These are phyloP conservation scores for Xylariaceae sp. DNA, from an alignment of 2,329 filamentous ascomycete genomes.

Conservation along the genomic window DNA sequence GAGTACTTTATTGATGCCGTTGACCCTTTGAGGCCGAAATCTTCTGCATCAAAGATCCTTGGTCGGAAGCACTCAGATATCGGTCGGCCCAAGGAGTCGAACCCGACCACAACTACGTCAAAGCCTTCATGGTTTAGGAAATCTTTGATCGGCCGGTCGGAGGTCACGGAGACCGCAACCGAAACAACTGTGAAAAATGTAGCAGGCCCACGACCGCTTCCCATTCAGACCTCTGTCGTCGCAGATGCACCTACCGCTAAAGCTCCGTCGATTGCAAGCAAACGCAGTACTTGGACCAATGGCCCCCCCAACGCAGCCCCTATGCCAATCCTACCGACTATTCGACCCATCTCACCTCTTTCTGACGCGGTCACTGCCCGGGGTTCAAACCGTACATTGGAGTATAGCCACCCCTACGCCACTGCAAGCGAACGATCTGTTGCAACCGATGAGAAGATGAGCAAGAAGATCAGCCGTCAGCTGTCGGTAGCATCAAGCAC, in stretches of 20 bases:
- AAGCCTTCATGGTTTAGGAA: constrained; percentile 98
- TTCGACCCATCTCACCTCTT: constrained; percentile 92
- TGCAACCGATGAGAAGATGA: constrained; percentile 58
- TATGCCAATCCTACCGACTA: constrained; percentile 93
- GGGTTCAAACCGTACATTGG: constrained; percentile 62
- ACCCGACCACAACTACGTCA: constrained; percentile 55
- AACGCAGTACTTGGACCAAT: constrained; percentile 92
- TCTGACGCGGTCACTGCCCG: constrained; percentile 89
- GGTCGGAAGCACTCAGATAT: constrained; percentile 88
- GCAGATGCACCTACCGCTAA: constrained; percentile 42
- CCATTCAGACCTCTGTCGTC: constrained; percentile 28
- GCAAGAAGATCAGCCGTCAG: constrained; percentile 92
- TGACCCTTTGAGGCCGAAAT: constrained; percentile 89
- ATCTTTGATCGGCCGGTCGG: constrained; percentile 79
- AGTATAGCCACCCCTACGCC: constrained; percentile 48
- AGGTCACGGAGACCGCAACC: constrained; percentile 59
- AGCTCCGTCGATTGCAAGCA: constrained; percentile 56
- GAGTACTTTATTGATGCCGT: constrained; percentile 92
- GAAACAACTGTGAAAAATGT: constrained; percentile 46
- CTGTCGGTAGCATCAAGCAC: constrained; percentile 86
- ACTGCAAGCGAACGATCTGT: constrained; percentile 38
- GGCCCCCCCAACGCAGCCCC: constrained; percentile 75
- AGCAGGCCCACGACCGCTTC: constrained; percentile 37
- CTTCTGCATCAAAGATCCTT: constrained; percentile 75
- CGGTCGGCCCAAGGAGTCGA: constrained; percentile 63